Base-by-base conservation (phyloP, 805 yeast genomes). In the Ogataea henricii region DNA sequence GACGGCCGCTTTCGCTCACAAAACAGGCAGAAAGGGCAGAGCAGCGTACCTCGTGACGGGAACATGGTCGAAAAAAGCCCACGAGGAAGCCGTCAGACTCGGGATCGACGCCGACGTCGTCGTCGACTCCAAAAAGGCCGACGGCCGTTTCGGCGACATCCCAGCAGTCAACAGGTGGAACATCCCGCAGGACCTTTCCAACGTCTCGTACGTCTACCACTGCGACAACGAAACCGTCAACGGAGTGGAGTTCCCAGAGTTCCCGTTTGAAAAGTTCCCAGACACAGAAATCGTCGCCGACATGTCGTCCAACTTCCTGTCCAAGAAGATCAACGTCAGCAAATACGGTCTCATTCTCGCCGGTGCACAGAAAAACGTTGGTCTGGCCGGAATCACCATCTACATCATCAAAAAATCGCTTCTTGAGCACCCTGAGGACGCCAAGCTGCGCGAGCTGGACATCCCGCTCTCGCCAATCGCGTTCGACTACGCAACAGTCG, bases 311-410 rank as follows among this genome's bases (percentile, higher is more conserved):
- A 89, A 92, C 68, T 85, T 94, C 63, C 74, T 94, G 56, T 88
- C 96, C 18, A 84, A 87, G 56, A 72, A 78, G 55, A 67, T 94
- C 42, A 97, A 92, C 60, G 85, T 94, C 35, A 72, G 87, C 47
- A 84, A 88, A 67, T 92, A 81, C 63, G 98, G 97, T 43, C 72
- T 90, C 22, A 84, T 94, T 52, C 83, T 91, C 81, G 99, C 97
- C 16, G 99, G 99, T 53, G 99, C 98, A 22, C 99, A 94, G 71
- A 94, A 94, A 71, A 94, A 94, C 67, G 89, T 94, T 63, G 99
- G 99, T 46, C 73, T 94, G 63, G 97, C 99, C 8, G 99, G 99
- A 32, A 80, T 94, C 55, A 86, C 97, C 13, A 77, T 94, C 53
- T 92, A 90, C 67, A 92, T 94, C 60, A 84, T 91, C 68, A 89